Conservation (phyloP, 345 rosid genomes). For the Tarenaya hassleriana region DNA sequence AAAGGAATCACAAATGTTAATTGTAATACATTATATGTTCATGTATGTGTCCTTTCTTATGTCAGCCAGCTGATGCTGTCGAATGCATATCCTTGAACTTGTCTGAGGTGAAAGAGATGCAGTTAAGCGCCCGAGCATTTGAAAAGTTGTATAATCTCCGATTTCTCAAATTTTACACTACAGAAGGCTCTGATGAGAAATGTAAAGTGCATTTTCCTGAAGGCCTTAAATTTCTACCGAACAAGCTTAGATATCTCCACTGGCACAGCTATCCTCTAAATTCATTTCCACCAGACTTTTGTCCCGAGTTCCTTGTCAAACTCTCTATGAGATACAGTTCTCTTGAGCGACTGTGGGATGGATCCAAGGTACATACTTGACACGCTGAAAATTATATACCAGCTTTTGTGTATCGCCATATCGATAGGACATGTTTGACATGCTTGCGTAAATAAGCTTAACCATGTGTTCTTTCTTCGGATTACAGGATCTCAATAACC, state of each 20-base stretch:
- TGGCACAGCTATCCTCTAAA: conserved; percentile 30
- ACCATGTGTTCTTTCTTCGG: not conserved
- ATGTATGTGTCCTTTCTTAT: not conserved
- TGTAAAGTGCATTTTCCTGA: conserved; percentile 11
- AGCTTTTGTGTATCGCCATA: not conserved
- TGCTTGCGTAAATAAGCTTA: not conserved
- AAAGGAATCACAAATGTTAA: too few species aligned
- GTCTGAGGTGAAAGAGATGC: not conserved
- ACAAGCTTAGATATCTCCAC: conserved; percentile 27
- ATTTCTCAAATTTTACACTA: conserved; percentile 16
- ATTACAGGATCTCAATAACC: conserved; percentile 25
- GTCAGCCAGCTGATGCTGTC: conserved; percentile 25
- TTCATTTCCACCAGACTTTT: conserved; percentile 23
- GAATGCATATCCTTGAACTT: conserved; percentile 25
- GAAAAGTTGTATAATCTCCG: conserved; percentile 21
- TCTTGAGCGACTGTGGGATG: conserved; percentile 27
- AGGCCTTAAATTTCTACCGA: conserved; percentile 26
- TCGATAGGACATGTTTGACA: not conserved
- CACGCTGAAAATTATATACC: too few species aligned
- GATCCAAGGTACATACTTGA: conserved; percentile 23
- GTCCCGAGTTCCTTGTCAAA: conserved; percentile 26
- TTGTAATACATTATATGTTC: not conserved
- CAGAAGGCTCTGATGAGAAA: conserved; percentile 13
- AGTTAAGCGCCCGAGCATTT: conserved; percentile 22
- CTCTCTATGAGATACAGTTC: conserved; percentile 21